Base-by-base conservation (phyloP, 2,329 filamentous ascomycete species). In the Talaromyces amestolkiae region DNA sequence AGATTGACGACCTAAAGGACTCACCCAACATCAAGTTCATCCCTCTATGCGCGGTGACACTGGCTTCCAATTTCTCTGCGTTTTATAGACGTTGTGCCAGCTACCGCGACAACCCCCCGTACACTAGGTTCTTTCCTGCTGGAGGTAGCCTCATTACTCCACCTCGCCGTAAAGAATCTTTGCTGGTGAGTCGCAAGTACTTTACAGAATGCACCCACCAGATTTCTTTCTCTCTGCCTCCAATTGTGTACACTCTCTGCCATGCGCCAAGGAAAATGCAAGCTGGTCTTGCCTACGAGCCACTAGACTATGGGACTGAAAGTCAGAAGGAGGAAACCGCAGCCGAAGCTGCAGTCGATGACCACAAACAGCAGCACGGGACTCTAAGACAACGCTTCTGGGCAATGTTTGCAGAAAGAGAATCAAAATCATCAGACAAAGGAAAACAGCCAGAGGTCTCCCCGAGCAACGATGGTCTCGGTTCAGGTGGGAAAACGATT, bases 11-110 rank as follows among this genome's bases (percentile, higher is more conserved):
- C 19, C 43, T 63, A 7, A 61, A 60, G 15, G 51, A 63, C 15
- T 65, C 60, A 24, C 59, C 66, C 22, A 68, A 68, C 41, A 56
- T 75, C 49, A 72, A 69, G 5, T 76, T 77, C 61, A 65, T 75
- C 24, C 74, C 75, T n/a, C 70, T 77, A 10, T 77, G 75, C 47
- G 68, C 73, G 2, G 70, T 76, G 6, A 77, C 74, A 0, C 64
- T 77, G 33, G 74, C 72, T 33, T 72, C 71, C 15, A 76, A 76
- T 47, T 75, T 72, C 33, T 67, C 70, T 39, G 56, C 69, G 1
- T 76, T 76, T 59, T 35, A 69, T 9, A 62, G 68, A 33, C 68
- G 73, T 43, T 72, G 70, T 53, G 61, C 60, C 1, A 43, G 22
- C 11, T 65, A 70, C 58, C 41, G 45, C 22, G 33, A 60, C 3